Evolutionary conservation across 2,329 filamentous ascomycete genomes (phyloP).

Genomic region (Colletotrichum lupini): DNA sequence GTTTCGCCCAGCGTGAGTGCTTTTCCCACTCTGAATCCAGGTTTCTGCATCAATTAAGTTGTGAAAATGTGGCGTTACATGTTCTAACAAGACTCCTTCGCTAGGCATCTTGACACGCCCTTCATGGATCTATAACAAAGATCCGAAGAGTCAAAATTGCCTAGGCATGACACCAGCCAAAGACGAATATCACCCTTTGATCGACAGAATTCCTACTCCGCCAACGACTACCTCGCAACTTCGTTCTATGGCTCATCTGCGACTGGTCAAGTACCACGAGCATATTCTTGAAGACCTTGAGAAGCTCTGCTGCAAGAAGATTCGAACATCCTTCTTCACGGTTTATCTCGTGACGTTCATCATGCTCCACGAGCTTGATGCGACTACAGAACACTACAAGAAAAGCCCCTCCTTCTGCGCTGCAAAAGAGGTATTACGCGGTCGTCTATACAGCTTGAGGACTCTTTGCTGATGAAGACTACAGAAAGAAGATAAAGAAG

Average conservation of each 20-base stretch:
- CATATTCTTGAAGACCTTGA: constrained; percentile 50
- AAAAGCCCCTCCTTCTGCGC: not conserved
- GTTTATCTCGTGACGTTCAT: constrained; percentile 55
- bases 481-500: not conserved
- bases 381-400: not conserved
- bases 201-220: constrained; percentile 51
- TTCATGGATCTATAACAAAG: constrained; percentile 52
- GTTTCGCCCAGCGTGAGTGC: constrained; percentile 60
- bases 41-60: not conserved
- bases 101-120: constrained; percentile 47
- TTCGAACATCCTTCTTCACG: constrained; percentile 43
- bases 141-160: constrained; percentile 51
- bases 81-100: constrained; percentile 45
- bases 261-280: constrained; percentile 45
- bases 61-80: not conserved
- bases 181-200: constrained; percentile 51
- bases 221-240: constrained; percentile 59
- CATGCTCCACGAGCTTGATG: constrained; percentile 45
- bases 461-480: not conserved
- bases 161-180: constrained; percentile 40
- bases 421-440: not conserved
- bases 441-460: not conserved
- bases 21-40: not conserved
- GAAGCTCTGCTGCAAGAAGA: constrained; percentile 35
- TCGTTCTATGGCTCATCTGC: constrained; percentile 53